These are phyloP conservation scores for Neostapfia colusana DNA, from an alignment of 176 grass and related monocot genomes.

Conservation along the genomic window DNA sequence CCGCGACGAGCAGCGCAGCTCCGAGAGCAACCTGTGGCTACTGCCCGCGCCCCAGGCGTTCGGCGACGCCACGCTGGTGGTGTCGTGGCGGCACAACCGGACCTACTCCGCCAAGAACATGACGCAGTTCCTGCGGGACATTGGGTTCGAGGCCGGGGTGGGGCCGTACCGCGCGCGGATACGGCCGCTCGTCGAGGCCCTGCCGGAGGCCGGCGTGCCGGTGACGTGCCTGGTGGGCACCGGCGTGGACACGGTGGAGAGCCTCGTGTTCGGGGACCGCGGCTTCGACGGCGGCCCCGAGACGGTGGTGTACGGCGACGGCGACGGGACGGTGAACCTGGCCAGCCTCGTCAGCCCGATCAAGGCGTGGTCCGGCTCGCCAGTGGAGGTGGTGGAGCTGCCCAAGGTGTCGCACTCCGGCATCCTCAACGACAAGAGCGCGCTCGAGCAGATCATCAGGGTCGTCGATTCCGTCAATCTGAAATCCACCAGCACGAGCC, in stretches of 20 bases:
- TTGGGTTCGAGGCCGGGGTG: constrained; percentile 67
- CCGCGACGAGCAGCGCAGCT: constrained; percentile 53
- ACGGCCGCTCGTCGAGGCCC: constrained; percentile 58
- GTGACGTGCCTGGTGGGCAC: constrained; percentile 71
- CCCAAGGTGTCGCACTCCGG: constrained; percentile 57
- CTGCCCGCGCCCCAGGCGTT: constrained; percentile 59
- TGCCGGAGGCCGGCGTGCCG: constrained; percentile 62
- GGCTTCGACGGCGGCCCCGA: constrained; percentile 56
- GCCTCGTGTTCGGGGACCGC: constrained; percentile 40
- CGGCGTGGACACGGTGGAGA: constrained; percentile 59
- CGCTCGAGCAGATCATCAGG: constrained; percentile 54
- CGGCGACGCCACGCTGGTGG: constrained; percentile 54
- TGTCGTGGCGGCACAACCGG: constrained; percentile 33
- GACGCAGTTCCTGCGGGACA: constrained; percentile 68
- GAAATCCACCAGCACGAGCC: constrained; percentile 30
- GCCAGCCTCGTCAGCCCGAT: constrained; percentile 60
- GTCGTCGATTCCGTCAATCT: constrained; percentile 57
- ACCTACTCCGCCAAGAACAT: constrained; percentile 68
- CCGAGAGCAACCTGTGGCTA: constrained; percentile 95
- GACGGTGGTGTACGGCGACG: constrained; percentile 66
- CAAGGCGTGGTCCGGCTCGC: constrained; percentile 60
- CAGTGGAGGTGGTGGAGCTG: constrained; percentile 66
- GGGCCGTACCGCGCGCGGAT: constrained; percentile 52
- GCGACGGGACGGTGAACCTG: constrained; percentile 75
- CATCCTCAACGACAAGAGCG: constrained; percentile 64